Evolutionary conservation across 2,329 filamentous ascomycete species (phyloP).

Genomic region (Anthostomella pinea): DNA sequence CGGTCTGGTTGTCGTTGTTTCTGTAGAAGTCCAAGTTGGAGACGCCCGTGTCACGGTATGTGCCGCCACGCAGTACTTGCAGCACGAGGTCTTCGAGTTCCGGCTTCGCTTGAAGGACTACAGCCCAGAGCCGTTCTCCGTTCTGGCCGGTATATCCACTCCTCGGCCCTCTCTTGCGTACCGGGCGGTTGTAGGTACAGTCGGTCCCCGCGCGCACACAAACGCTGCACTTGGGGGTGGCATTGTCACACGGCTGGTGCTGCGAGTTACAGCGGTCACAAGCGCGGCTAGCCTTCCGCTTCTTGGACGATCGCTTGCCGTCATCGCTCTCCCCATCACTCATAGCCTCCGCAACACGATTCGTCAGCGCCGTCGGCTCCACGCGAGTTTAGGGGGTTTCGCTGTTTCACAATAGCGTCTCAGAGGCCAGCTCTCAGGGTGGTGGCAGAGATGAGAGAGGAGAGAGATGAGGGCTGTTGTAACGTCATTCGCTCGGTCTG

Average conservation of each 20-base stretch:
- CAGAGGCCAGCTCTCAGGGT: not conserved
- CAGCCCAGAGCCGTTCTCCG: constrained; percentile 33
- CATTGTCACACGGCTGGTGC: constrained; percentile 48
- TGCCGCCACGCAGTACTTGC: constrained; percentile 28
- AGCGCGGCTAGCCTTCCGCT: constrained; percentile 33
- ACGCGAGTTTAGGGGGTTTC: constrained; percentile 9
- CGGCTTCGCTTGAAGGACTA: constrained; percentile 31
- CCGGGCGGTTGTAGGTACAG: constrained; percentile 34
- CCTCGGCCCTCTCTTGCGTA: constrained; percentile 33
- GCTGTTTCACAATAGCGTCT: not conserved
- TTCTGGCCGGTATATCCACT: constrained; percentile 35
- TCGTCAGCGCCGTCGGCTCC: constrained; percentile 14
- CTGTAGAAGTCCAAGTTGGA: constrained; percentile 31
- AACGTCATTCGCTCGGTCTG: not conserved
- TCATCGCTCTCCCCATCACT: constrained; percentile 35
- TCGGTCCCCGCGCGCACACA: constrained; percentile 38
- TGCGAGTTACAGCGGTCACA: constrained; percentile 48
- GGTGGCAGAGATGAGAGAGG: not conserved
- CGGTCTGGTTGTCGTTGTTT: constrained; percentile 33
- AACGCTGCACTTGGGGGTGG: constrained; percentile 43
- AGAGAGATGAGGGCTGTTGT: not conserved
- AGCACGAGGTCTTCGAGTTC: constrained; percentile 32
- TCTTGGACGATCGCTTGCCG: constrained; percentile 33
- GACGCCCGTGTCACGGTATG: constrained; percentile 28
- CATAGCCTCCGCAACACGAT: constrained; percentile 29